A percentile compares a stretch with the other conserved stretches of the same genome.
phyloP scores from a whole-genome alignment of 2,329 filamentous ascomycete species.

The Pezicula carpinea region DNA sequence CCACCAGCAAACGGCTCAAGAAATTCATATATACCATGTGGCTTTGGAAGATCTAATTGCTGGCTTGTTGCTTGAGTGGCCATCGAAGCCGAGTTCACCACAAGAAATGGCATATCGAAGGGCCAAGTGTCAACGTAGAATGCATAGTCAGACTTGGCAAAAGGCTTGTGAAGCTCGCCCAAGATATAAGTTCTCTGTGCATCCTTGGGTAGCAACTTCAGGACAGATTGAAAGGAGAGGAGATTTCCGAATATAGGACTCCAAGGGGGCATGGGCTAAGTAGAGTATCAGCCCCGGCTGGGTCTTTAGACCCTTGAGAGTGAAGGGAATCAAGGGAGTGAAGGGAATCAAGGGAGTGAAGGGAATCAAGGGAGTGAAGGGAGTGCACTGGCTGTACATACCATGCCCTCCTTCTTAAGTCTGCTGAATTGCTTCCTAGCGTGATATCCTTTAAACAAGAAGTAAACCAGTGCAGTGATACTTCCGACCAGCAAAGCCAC shows the following conservation, averaged over 20 bases:
- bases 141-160: slow-evolving; percentile 7
- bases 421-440: slow-evolving; percentile 5
- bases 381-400: neutral
- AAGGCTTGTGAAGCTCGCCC: slow-evolving; percentile 9
- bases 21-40: slow-evolving; percentile 8
- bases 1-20: slow-evolving; percentile 13
- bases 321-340: too few relatives aligned
- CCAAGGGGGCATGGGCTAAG: slow-evolving; percentile 14
- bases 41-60: slow-evolving; percentile 11
- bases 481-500: slow-evolving; percentile 1
- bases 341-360: too few relatives aligned
- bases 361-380: too few relatives aligned
- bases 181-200: slow-evolving; percentile 13
- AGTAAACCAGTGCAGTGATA: slow-evolving; percentile 1
- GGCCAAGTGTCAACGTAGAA: slow-evolving; percentile 23
- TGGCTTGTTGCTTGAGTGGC: slow-evolving; percentile 14
- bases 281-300: neutral
- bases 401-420: slow-evolving; percentile 4
- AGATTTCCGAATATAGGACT: slow-evolving; percentile 12
- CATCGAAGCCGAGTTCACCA: slow-evolving; percentile 14
- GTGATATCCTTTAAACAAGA: slow-evolving; percentile 6
- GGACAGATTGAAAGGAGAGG: slow-evolving; percentile 6
- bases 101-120: slow-evolving; percentile 11
- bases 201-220: slow-evolving; percentile 9
- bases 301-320: too few relatives aligned